Evolutionary conservation across 305 asterid genomes (phyloP), one percentile per base, ranked within the genome.

Genomic region (Plantago coronopus): DNA sequence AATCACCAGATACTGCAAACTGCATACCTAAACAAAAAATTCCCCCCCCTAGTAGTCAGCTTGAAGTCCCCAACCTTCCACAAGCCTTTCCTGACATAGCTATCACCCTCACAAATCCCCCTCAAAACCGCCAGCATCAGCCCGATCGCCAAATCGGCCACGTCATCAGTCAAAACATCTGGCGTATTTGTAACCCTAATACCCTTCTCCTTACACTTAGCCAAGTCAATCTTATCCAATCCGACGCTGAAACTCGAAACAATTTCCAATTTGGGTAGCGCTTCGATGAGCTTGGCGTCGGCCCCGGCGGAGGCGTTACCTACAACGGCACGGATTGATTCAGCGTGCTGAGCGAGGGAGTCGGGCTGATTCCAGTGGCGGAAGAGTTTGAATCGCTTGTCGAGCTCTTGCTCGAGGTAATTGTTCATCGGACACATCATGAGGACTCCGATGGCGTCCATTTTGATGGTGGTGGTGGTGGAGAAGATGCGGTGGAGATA

Each of bases 171-270:
- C 43, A 86, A 75, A 65, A 88, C 96, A 62, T 88, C 88, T 14
- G 96, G 96, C 1, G 95, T 84, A 69, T 88, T 84, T 40, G 94
- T 80, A 48, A 91, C 95, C 72, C 70, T 77, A 78, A 91, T 81
- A 18, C 95, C 89, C 43, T 74, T 80, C 61, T 83, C 86, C 62
- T 42, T 68, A 25, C 98, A 91, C 64, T 78, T 81, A 0, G 17
- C 62, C 67, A 91, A 25, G 69, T 91, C 95, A 70, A 91, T 83
- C 48, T 78, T 88, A 37, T 88, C 98, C 34, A 82, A 75, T 0
- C 98, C 98, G 14, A 88, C 91, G 70, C 95, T 86, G 77, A 60
- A 83, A 65, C 60, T 80, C 13, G 95, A 79, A 38, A 91, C 93
- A 48, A 91, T 84, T 40, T 85, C 86, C 71, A 91, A 80, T 38